Conservation (phyloP, 352 stramenopile species). For the Globisporangium spiculum region DNA sequence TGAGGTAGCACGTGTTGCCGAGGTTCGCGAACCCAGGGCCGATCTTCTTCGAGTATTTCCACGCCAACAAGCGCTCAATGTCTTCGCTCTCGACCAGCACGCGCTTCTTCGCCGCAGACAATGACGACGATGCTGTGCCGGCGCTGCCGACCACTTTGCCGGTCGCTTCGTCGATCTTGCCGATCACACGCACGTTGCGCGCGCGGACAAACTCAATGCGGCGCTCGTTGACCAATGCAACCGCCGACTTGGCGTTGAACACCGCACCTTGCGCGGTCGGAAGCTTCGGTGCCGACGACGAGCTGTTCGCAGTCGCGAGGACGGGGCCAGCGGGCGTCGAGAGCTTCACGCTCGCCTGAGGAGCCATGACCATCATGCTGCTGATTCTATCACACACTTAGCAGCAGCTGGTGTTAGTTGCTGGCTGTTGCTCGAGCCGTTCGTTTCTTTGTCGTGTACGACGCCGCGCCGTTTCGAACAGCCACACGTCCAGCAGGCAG, state of each 20-base stretch:
- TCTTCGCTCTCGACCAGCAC: conserved; percentile 41
- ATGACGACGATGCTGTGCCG: neutral
- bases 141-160: conserved; percentile 10
- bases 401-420: neutral
- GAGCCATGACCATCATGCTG: conserved; percentile 18
- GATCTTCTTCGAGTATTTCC: conserved; percentile 73
- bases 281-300: neutral
- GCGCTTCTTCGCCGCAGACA: conserved; percentile 18
- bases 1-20: conserved; percentile 96
- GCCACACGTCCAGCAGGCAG: neutral
- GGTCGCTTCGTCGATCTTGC: conserved; percentile 29
- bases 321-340: neutral
- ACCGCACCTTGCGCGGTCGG: conserved; percentile 9
- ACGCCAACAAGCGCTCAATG: conserved; percentile 55
- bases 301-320: neutral
- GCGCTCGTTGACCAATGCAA: conserved; percentile 75
- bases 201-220: conserved; percentile 80
- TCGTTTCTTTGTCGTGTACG: neutral
- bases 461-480: neutral
- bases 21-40: conserved; percentile 86
- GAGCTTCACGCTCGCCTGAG: conserved; percentile 6
- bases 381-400: neutral
- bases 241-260: conserved; percentile 56
- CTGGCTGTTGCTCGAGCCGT: neutral
- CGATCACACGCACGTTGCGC: conserved; percentile 48